phyloP scores from a whole-genome alignment of 495 filamentous ascomycete species.

The Penicillium antarcticum region DNA sequence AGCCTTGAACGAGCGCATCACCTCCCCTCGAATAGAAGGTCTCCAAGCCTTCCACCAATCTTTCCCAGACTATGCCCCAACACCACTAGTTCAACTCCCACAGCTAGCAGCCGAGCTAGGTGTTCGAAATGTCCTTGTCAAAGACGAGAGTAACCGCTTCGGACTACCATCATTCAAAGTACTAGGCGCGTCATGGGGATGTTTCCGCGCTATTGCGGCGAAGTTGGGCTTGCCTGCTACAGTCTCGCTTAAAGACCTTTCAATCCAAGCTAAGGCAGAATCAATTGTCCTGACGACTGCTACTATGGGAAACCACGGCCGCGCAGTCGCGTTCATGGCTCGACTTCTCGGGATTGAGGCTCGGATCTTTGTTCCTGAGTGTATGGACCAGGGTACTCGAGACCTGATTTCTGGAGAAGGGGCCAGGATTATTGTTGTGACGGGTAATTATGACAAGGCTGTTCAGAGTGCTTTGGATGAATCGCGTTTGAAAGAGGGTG shows the following conservation, averaged over 20 bases:
- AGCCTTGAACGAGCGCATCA: constrained; percentile 17
- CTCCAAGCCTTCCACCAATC: constrained; percentile 44
- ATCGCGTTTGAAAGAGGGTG: constrained; percentile 23
- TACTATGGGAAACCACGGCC: constrained; percentile 71
- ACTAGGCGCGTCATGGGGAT: constrained; percentile 72
- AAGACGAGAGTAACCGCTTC: constrained; percentile 57
- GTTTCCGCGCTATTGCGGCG: constrained; percentile 50
- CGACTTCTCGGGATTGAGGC: constrained; percentile 47
- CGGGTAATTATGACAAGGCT: constrained; percentile 59
- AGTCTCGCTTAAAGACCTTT: constrained; percentile 36
- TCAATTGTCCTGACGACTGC: constrained; percentile 46
- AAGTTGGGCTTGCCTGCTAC: constrained; percentile 36
- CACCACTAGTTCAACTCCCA: constrained; percentile 49
- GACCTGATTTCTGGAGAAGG: constrained; percentile 56
- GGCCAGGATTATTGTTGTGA: constrained; percentile 46
- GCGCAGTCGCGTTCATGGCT: constrained; percentile 65
- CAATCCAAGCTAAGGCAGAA: constrained; percentile 25
- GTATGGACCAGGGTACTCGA: constrained; percentile 50
- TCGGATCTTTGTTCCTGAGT: constrained; percentile 53
- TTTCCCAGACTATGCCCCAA: constrained; percentile 48
- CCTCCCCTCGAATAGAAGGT: constrained; percentile 10
- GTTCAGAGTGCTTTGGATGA: constrained; percentile 43
- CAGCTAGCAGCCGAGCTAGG: constrained; percentile 53
- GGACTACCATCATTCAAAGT: constrained; percentile 75
- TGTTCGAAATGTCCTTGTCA: constrained; percentile 51